phyloP scores from a whole-genome alignment of 2,329 filamentous ascomycete genomes.

The Aaosphaeria arxii region DNA sequence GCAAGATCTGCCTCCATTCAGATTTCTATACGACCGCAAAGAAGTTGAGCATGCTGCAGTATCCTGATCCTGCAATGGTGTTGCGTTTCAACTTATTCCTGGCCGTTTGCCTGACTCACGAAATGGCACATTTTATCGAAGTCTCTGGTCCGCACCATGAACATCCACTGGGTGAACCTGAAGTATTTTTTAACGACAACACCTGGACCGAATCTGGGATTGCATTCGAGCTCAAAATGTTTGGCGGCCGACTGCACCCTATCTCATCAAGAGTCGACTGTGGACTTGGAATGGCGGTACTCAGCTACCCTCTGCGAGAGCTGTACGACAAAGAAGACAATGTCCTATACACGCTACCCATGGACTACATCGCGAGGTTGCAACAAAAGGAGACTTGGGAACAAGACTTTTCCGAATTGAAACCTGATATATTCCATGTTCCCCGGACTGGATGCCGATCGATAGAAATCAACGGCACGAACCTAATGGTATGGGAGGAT shows the following conservation, averaged over 20 bases:
- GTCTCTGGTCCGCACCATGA: constrained; percentile 36
- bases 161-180: constrained; percentile 31
- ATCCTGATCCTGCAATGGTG: constrained; percentile 39
- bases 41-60: constrained; percentile 34
- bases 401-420: constrained; percentile 24
- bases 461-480: constrained; percentile 36
- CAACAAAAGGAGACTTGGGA: constrained; percentile 39
- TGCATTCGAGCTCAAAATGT: constrained; percentile 38
- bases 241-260: constrained; percentile 38
- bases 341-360: constrained; percentile 35
- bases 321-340: constrained; percentile 38
- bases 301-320: constrained; percentile 34
- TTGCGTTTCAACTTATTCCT: constrained; percentile 40
- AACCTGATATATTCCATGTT: constrained; percentile 29
- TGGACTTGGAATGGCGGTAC: constrained; percentile 34
- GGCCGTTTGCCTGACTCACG: constrained; percentile 36
- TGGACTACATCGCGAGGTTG: constrained; percentile 37
- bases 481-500: constrained; percentile 40
- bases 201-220: constrained; percentile 40
- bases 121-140: constrained; percentile 41
- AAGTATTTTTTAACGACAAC: constrained; percentile 39
- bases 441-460: constrained; percentile 36
- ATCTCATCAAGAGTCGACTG: constrained; percentile 38
- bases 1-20: constrained; percentile 37
- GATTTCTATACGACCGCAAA: constrained; percentile 41